A percentile compares a stretch with the other conserved stretches of the same genome.
Evolutionary conservation across 768 basidiomycete species (phyloP).

Genomic region (Kwoniella sp.): DNA sequence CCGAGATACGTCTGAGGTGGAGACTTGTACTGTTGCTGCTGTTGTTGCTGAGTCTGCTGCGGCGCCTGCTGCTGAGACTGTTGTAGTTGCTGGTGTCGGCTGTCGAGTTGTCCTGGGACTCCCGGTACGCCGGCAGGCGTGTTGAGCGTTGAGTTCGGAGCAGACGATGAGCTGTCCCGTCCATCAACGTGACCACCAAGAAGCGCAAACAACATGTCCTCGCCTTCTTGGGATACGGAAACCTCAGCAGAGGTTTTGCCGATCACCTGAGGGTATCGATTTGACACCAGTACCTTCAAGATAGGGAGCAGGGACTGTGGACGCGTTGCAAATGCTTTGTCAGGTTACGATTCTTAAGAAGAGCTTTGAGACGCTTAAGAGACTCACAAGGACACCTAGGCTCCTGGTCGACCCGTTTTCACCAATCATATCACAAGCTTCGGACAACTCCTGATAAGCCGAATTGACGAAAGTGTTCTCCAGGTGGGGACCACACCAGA

Average conservation of each 20-base stretch:
- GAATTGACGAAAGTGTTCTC: conserved; percentile 36
- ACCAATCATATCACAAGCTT: conserved; percentile 45
- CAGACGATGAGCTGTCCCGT: neutral
- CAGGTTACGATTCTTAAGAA: neutral
- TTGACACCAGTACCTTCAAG: conserved; percentile 35
- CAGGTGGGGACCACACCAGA: conserved; percentile 48
- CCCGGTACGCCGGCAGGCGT: neutral
- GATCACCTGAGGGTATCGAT: conserved; percentile 40
- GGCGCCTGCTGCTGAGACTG: conserved; percentile 1
- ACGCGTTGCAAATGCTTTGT: too few relatives aligned
- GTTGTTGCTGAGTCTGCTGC: conserved; percentile 10
- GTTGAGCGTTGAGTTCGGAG: neutral
- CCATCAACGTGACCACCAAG: conserved; percentile 45
- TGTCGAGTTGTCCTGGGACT: neutral
- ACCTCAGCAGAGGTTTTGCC: conserved; percentile 20
- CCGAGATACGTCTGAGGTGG: conserved; percentile 5
- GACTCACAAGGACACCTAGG: conserved; percentile 41
- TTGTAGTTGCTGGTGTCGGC: neutral
- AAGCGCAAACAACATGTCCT: conserved; percentile 50
- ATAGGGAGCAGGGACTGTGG: conserved; percentile 37
- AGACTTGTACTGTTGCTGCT: conserved; percentile 4
- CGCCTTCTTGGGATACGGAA: conserved; percentile 33
- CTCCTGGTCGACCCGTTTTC: conserved; percentile 38
- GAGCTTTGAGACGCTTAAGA: too few relatives aligned
- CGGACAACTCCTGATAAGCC: conserved; percentile 41